phyloP scores from a whole-genome alignment of 2,329 filamentous ascomycete species.

The Blumeria graminis region DNA sequence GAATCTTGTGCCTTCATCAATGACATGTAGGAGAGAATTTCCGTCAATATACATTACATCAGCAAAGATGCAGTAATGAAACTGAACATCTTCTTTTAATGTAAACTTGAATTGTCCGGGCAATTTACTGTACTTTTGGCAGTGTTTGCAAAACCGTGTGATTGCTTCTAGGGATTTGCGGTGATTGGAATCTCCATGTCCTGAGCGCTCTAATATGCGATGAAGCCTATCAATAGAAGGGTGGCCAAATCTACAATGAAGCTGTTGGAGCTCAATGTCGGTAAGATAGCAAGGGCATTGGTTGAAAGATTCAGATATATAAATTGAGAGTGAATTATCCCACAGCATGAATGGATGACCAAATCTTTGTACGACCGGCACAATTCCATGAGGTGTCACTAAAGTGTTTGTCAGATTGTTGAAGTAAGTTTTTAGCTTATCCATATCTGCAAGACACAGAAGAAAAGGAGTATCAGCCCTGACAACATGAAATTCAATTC shows the following conservation, averaged over 20 bases:
- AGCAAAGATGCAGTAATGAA: slow-evolving; percentile 2
- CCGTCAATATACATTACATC: slow-evolving; percentile 1
- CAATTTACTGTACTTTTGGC: background rate
- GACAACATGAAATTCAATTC: background rate
- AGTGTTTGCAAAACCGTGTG: background rate
- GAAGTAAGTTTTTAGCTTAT: background rate
- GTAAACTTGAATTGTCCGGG: background rate
- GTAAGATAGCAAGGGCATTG: background rate
- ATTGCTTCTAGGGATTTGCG: background rate
- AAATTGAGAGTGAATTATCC: background rate
- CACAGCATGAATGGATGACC: background rate
- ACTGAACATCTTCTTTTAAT: background rate
- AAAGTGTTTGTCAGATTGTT: background rate
- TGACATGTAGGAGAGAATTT: slow-evolving; percentile 1
- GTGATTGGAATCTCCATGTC: background rate
- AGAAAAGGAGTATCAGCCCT: background rate
- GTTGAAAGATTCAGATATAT: background rate
- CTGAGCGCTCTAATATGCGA: background rate
- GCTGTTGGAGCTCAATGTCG: background rate
- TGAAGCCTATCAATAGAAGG: background rate
- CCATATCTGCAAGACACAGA: background rate
- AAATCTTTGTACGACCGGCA: background rate
- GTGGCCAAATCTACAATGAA: background rate
- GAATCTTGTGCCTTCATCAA: slow-evolving; percentile 2
- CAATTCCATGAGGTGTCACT: background rate